phyloP scores from a whole-genome alignment of 805 yeast genomes.

The Isabelozyma pseudorhagii region DNA sequence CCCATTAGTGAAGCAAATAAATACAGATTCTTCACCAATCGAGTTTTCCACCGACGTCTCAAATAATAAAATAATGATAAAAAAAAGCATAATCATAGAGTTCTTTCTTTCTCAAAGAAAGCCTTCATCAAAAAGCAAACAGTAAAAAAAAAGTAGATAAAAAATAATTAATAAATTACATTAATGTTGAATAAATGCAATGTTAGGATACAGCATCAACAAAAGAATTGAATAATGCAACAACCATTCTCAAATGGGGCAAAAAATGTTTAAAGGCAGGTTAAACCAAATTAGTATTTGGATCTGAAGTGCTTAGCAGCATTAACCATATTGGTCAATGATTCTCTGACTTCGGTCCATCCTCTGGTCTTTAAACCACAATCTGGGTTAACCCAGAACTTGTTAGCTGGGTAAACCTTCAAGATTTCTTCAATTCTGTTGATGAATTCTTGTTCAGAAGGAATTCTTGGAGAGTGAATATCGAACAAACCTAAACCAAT shows the following conservation, averaged over 20 bases:
- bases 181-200: constrained; percentile 51
- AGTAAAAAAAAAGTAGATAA: constrained; percentile 2
- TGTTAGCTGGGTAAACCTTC: constrained; percentile 95
- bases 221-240: constrained; percentile 42
- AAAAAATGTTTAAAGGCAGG: neutral
- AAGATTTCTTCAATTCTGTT: constrained; percentile 90
- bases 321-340: constrained; percentile 97
- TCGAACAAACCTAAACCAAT: constrained; percentile 99
- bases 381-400: constrained; percentile 99
- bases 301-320: constrained; percentile 91
- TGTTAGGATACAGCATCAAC: constrained; percentile 36
- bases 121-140: constrained; percentile 1
- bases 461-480: constrained; percentile 99
- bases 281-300: constrained; percentile 25
- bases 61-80: constrained; percentile 8
- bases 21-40: neutral
- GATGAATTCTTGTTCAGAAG: constrained; percentile 95
- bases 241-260: neutral
- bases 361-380: constrained; percentile 99
- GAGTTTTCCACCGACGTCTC: neutral
- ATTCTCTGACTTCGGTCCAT: constrained; percentile 95
- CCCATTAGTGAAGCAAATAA: constrained; percentile 3
- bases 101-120: constrained; percentile 1
- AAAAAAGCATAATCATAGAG: constrained; percentile 7
- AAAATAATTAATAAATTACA: constrained; percentile 26